Evolutionary conservation across 2,329 filamentous ascomycete species (phyloP).

Genomic region (Penicillium sp.): DNA sequence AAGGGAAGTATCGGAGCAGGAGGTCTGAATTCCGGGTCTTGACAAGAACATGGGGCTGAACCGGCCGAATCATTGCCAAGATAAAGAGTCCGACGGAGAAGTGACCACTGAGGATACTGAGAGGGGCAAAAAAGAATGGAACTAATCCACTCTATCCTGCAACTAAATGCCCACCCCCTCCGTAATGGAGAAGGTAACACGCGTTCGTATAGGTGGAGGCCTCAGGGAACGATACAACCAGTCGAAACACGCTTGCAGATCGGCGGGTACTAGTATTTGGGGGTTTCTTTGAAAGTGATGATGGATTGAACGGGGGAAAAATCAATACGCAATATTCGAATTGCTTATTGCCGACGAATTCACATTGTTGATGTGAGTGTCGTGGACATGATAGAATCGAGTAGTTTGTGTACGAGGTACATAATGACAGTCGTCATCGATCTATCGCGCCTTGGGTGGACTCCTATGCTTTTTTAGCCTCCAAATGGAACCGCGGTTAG

Average conservation of each 20-base stretch:
- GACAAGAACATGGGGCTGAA: no score
- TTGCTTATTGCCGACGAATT: no score
- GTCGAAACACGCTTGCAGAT: slow-evolving; percentile 2
- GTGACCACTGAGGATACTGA: slow-evolving; percentile 1
- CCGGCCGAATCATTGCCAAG: not conserved
- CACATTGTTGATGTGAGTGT: no score
- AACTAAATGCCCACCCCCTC: slow-evolving; percentile 1
- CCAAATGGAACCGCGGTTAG: not conserved
- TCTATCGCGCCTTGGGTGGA: no score
- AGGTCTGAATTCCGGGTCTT: not conserved
- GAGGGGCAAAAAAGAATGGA: slow-evolving; percentile 1
- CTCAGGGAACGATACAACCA: slow-evolving; percentile 1
- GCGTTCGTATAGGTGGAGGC: slow-evolving; percentile 3
- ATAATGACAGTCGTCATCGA: no score
- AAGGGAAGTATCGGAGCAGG: not conserved
- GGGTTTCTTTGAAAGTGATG: not conserved
- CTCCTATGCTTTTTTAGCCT: not conserved
- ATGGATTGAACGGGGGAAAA: no score
- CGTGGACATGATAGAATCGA: no score
- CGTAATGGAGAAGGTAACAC: not conserved
- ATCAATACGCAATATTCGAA: no score
- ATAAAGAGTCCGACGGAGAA: not conserved
- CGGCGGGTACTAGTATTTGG: slow-evolving; percentile 3
- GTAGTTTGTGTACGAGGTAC: no score
- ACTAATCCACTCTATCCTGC: slow-evolving; percentile 1